Conservation (phyloP, 2,329 filamentous ascomycete species). For the Pseudogymnoascus sp. region DNA sequence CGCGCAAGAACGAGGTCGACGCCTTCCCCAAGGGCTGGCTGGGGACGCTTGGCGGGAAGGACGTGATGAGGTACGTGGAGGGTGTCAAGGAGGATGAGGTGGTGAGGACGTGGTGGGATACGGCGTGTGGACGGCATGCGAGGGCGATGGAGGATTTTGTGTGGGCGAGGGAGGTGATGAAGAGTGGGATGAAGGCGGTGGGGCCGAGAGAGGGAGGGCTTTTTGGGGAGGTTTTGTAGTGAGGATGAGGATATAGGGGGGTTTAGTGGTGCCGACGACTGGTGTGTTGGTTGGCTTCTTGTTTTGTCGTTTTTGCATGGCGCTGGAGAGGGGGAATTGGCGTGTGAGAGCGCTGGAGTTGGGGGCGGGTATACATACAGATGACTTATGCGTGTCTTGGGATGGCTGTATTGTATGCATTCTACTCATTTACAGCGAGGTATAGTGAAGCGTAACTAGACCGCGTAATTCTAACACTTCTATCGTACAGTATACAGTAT, state of each 20-base stretch:
- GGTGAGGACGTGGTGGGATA: constrained; percentile 52
- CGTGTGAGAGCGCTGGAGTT: not conserved
- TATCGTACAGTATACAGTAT: constrained; percentile 25
- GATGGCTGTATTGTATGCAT: not conserved
- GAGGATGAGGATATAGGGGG: not conserved
- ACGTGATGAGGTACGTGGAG: constrained; percentile 49
- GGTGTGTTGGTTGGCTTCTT: not conserved
- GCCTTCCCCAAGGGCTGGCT: constrained; percentile 23
- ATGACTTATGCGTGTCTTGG: not conserved
- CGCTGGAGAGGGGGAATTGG: not conserved
- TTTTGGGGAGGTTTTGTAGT: not conserved
- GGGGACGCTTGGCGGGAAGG: constrained; percentile 37
- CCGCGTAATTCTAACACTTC: constrained; percentile 16
- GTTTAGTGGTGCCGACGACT: not conserved
- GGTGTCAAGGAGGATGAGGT: constrained; percentile 57
- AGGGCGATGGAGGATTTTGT: constrained; percentile 50
- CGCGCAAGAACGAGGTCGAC: constrained; percentile 39
- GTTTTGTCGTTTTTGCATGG: not conserved
- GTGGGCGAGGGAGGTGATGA: constrained; percentile 37
- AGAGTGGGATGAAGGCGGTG: constrained; percentile 16
- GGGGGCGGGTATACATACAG: not conserved
- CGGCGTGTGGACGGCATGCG: constrained; percentile 53
- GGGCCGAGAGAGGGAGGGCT: not conserved
- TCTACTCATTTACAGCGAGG: not conserved
- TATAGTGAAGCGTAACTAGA: not conserved